Percentiles rank a stretch among this genome's conserved stretches.
These are phyloP conservation scores for Leccinum incarnatum DNA, from an alignment of 768 basidiomycete species.

Conservation along the genomic window DNA sequence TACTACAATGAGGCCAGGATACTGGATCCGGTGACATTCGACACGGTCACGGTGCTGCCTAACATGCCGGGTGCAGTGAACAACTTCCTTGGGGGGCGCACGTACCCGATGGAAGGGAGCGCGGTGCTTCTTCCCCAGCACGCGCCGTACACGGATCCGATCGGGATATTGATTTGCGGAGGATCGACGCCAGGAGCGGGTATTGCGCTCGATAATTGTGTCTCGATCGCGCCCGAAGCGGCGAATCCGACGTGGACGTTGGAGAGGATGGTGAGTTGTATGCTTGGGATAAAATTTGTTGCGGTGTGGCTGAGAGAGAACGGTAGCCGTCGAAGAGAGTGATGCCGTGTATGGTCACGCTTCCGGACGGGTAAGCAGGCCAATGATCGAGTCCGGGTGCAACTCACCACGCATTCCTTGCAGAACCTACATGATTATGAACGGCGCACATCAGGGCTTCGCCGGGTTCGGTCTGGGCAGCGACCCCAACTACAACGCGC, in stretches of 20 bases:
- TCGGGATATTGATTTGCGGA: constrained; percentile 72
- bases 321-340: constrained; percentile 66
- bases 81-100: constrained; percentile 68
- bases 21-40: constrained; percentile 62
- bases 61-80: constrained; percentile 76
- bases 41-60: constrained; percentile 57
- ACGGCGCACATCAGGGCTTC: constrained; percentile 67
- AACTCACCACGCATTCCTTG: constrained; percentile 32
- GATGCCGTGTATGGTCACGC: constrained; percentile 69
- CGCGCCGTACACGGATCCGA: constrained; percentile 61
- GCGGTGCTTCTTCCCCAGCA: constrained; percentile 65
- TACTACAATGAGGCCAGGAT: constrained; percentile 84
- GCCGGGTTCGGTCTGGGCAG: constrained; percentile 72
- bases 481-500: constrained; percentile 59
- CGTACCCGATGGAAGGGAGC: constrained; percentile 75
- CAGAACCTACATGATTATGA: constrained; percentile 75
- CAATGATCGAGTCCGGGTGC: background rate
- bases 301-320: background rate
- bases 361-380: constrained; percentile 42
- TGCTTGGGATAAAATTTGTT: constrained; percentile 13
- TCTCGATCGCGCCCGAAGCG: constrained; percentile 64
- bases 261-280: constrained; percentile 69
- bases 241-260: constrained; percentile 61
- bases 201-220: constrained; percentile 64
- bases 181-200: constrained; percentile 56